Conservation (phyloP, 2,329 filamentous ascomycete species). For the Dactylellina parvicollis region DNA sequence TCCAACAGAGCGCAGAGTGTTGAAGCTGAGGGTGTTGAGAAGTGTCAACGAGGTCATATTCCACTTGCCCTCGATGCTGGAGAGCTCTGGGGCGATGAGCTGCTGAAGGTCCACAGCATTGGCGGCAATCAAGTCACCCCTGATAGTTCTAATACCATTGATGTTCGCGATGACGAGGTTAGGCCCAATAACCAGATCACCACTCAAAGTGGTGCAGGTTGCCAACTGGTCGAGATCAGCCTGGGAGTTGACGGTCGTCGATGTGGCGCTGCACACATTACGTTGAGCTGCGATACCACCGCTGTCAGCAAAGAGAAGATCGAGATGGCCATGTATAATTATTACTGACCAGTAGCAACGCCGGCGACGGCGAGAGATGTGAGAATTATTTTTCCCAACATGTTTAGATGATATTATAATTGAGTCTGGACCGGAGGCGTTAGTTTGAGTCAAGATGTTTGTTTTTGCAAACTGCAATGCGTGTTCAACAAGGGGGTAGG, state of each 20-base stretch:
- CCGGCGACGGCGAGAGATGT: constrained; percentile 38
- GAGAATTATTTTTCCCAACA: constrained; percentile 45
- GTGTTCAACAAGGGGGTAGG: neutral
- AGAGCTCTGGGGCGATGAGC: constrained; percentile 69
- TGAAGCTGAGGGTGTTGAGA: constrained; percentile 75
- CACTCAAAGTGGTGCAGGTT: constrained; percentile 74
- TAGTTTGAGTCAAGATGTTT: neutral
- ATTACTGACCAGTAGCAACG: constrained; percentile 34
- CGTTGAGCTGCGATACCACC: constrained; percentile 22
- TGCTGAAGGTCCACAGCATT: constrained; percentile 70
- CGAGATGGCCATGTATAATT: neutral
- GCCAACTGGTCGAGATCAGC: constrained; percentile 58
- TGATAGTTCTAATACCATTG: constrained; percentile 69
- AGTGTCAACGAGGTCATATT: constrained; percentile 73
- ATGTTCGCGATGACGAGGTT: constrained; percentile 69
- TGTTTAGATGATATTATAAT: constrained; percentile 30
- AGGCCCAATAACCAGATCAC: constrained; percentile 73
- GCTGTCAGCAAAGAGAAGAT: neutral
- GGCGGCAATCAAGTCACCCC: constrained; percentile 68
- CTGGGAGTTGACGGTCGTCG: constrained; percentile 35
- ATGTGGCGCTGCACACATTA: constrained; percentile 30
- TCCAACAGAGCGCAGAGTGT: constrained; percentile 72
- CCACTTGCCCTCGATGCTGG: constrained; percentile 76
- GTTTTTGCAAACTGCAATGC: neutral
- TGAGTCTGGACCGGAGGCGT: constrained; percentile 29